phyloP scores from a whole-genome alignment of 805 yeast species.

The Peterozyma xylosa region DNA sequence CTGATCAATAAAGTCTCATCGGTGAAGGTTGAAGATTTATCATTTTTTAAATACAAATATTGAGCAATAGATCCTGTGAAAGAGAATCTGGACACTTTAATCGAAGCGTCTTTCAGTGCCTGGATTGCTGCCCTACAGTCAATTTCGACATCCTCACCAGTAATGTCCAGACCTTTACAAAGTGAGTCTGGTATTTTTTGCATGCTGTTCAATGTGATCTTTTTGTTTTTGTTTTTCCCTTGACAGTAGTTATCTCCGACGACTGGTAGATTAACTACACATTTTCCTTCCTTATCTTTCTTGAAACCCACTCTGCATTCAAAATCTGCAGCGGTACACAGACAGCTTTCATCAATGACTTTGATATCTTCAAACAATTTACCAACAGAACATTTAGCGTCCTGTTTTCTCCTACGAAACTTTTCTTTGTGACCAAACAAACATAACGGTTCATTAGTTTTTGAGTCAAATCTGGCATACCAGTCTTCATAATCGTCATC shows the following conservation, averaged over 20 bases:
- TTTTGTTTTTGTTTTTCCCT: constrained; percentile 9
- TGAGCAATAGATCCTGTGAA: constrained; percentile 47
- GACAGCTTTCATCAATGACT: constrained; percentile 46
- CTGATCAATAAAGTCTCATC: constrained; percentile 63
- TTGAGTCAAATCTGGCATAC: constrained; percentile 37
- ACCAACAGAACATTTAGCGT: constrained; percentile 55
- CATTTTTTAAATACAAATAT: constrained; percentile 55
- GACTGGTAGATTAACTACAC: constrained; percentile 29
- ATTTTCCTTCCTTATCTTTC: constrained; percentile 27
- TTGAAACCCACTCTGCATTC: constrained; percentile 59
- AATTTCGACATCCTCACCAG: constrained; percentile 17
- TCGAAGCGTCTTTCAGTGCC: constrained; percentile 13
- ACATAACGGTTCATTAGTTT: constrained; percentile 37
- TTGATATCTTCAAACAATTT: constrained; percentile 38
- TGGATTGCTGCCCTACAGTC: constrained; percentile 25
- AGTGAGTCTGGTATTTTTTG: constrained; percentile 18
- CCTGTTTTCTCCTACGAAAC: constrained; percentile 55
- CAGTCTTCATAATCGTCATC: constrained; percentile 59
- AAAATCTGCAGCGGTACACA: constrained; percentile 57
- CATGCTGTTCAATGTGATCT: constrained; percentile 16
- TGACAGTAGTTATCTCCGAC: constrained; percentile 16
- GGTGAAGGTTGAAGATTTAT: constrained; percentile 20
- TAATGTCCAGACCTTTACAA: constrained; percentile 14
- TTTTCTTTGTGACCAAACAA: constrained; percentile 62
- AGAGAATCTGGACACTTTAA: constrained; percentile 29